A percentile compares a stretch with the other conserved stretches of the same genome.
These are phyloP conservation scores for Apiospora hydei DNA, from an alignment of 2,329 filamentous ascomycete genomes.

Conservation along the genomic window DNA sequence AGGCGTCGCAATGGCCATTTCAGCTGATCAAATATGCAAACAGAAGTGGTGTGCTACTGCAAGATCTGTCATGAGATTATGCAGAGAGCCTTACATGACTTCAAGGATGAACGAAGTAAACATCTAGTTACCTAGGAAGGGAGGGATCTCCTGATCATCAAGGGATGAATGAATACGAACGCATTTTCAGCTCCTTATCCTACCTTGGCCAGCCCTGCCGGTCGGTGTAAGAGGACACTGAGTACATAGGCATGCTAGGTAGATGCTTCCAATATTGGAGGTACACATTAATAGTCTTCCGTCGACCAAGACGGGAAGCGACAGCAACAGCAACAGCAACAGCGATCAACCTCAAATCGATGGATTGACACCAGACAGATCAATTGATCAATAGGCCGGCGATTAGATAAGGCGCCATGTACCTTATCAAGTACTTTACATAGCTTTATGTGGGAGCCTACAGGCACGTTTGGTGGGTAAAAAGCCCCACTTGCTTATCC, in stretches of 20 bases:
- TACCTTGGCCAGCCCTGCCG: neutral
- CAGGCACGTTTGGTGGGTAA: neutral
- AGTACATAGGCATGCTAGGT: neutral
- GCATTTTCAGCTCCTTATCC: neutral
- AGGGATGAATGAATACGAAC: neutral
- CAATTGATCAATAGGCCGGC: too few relatives aligned
- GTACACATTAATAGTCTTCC: too few relatives aligned
- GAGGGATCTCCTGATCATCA: neutral
- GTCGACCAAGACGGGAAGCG: too few relatives aligned
- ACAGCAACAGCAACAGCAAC: too few relatives aligned
- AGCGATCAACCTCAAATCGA: too few relatives aligned
- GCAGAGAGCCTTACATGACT: neutral
- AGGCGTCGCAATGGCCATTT: neutral
- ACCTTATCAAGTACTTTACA: neutral
- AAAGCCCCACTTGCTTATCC: neutral
- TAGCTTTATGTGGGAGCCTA: too few relatives aligned
- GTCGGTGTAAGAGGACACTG: neutral
- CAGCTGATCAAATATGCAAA: neutral
- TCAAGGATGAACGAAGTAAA: neutral
- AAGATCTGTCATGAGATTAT: slow-evolving; percentile 3
- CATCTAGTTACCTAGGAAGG: neutral
- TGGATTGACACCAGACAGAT: too few relatives aligned
- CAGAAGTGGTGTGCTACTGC: neutral
- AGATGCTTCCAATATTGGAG: too few relatives aligned
- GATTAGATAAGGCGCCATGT: neutral